Evolutionary conservation across 352 stramenopile species (phyloP), one percentile per base, ranked within the genome.

Genomic region (Phytophthora quininea): DNA sequence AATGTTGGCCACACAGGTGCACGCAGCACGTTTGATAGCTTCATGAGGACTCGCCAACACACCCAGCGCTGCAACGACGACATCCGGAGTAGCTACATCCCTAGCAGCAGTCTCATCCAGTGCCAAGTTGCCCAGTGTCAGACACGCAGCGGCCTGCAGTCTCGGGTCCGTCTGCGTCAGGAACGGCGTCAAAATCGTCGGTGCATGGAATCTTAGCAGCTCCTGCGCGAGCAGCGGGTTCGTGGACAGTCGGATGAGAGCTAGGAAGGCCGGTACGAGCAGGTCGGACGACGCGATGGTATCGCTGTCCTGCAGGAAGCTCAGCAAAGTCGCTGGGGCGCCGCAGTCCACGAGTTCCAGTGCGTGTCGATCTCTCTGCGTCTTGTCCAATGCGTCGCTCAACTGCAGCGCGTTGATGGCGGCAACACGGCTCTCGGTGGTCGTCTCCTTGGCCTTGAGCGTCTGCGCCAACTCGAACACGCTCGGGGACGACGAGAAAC

Each of bases 121-220:
- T 42, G 85, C 85, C 51, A 93, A 35, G 51, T 90, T 90, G 55
- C 85, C 85, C 27, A 93, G 71, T 49, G 61, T 75, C 33, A 93
- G 69, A 33, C 79, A 89, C 14, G 85, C 79, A 4, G 85, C 85
- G 2, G 78, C 78, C 59, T 90, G 81, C 9, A 93, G 77, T 49
- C 80, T 75, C 38, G 81, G 79, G 19, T 93, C 79, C 15, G 72
- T 67, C 45, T 80, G 64, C 35, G 55, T 64, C 37, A 89, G 55
- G 63, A 91, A 86, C 43, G 69, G 69, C 10, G 68, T 66, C 50
- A 90, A 54, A 19, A 82, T 72, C 57, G 53, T 46, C 27, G 71
- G 42, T 8, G 74, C 72, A 2, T 85, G 66, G 31, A 93, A 72
- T n/a, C 80, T 74, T 51, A 87, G 8, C 4, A 93, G 74, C 57